A percentile compares a stretch with the other conserved stretches of the same genome.
phyloP scores from a whole-genome alignment of 495 filamentous ascomycete species.

The Ramalina intermedia region DNA sequence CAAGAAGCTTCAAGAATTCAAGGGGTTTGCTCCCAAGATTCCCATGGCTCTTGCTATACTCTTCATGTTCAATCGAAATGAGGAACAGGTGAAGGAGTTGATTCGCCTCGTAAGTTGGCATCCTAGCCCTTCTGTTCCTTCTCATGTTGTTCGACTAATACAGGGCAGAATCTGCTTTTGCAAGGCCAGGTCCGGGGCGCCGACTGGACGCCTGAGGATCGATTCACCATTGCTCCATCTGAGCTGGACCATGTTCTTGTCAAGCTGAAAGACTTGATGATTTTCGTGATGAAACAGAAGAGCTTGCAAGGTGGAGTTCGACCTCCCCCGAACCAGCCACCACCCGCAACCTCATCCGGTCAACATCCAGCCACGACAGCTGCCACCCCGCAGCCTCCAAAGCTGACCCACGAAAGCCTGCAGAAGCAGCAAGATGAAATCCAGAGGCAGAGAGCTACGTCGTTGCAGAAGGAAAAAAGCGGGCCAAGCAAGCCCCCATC shows the following conservation, averaged over 20 bases:
- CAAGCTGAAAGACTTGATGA: constrained; percentile 32
- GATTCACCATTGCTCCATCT: constrained; percentile 41
- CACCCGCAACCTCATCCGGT: constrained; percentile 7
- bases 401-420: constrained; percentile 52
- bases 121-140: neutral
- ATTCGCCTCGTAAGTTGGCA: constrained; percentile 27
- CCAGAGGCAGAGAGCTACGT: constrained; percentile 29
- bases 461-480: constrained; percentile 38
- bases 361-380: constrained; percentile 18
- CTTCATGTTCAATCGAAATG: constrained; percentile 24
- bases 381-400: constrained; percentile 20
- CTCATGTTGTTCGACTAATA: constrained; percentile 13
- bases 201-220: constrained; percentile 32
- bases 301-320: neutral
- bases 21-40: neutral
- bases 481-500: constrained; percentile 40
- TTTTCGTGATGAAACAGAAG: constrained; percentile 21
- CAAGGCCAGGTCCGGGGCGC: constrained; percentile 43
- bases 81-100: constrained; percentile 28
- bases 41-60: constrained; percentile 25
- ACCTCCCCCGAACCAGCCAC: neutral
- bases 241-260: constrained; percentile 37
- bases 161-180: constrained; percentile 37
- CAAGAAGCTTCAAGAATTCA: constrained; percentile 28
- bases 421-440: constrained; percentile 38